A percentile compares a stretch with the other conserved stretches of the same genome.
These are phyloP conservation scores for Retiboletus flavoniger DNA, from an alignment of 1,284 basidiomycete genomes.

Conservation along the genomic window DNA sequence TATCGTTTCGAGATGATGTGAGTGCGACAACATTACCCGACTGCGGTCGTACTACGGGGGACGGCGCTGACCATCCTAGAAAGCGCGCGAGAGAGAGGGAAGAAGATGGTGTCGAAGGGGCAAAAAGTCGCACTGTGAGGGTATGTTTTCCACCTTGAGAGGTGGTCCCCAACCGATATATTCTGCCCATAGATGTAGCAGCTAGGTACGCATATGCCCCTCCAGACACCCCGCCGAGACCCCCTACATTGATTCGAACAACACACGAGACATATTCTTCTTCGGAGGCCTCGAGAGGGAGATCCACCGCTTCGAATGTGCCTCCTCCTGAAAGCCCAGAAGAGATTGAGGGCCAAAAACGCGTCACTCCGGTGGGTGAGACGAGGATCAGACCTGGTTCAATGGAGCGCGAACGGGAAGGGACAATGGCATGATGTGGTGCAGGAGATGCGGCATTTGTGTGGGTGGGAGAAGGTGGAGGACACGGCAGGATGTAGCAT, in stretches of 20 bases:
- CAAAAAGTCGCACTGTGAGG: slow-evolving; percentile 54
- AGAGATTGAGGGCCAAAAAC: slow-evolving; percentile 79
- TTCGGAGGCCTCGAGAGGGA: slow-evolving; percentile 46
- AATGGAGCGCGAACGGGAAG: slow-evolving; percentile 52
- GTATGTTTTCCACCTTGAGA: slow-evolving; percentile 68
- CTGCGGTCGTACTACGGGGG: slow-evolving; percentile 31
- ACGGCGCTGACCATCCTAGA: slow-evolving; percentile 50
- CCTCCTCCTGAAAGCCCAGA: slow-evolving; percentile 81
- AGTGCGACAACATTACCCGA: slow-evolving; percentile 61
- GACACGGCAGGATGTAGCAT: slow-evolving; percentile 79
- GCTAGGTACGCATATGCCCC: slow-evolving; percentile 46
- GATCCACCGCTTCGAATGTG: slow-evolving; percentile 51
- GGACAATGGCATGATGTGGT: slow-evolving; percentile 68
- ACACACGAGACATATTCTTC: slow-evolving; percentile 66
- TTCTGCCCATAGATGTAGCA: slow-evolving; percentile 62
- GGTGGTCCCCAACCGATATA: slow-evolving; percentile 64
- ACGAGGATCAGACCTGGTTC: slow-evolving; percentile 78
- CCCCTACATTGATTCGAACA: slow-evolving; percentile 61
- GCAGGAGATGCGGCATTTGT: slow-evolving; percentile 42
- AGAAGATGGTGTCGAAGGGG: slow-evolving; percentile 47
- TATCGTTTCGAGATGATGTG: slow-evolving; percentile 42
- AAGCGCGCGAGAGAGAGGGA: slow-evolving; percentile 57
- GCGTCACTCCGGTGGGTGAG: slow-evolving; percentile 60
- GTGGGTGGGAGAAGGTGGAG: slow-evolving; percentile 35
- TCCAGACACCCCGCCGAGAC: slow-evolving; percentile 3